Conservation (phyloP, 345 rosid genomes). For the Citropsis articulata region DNA sequence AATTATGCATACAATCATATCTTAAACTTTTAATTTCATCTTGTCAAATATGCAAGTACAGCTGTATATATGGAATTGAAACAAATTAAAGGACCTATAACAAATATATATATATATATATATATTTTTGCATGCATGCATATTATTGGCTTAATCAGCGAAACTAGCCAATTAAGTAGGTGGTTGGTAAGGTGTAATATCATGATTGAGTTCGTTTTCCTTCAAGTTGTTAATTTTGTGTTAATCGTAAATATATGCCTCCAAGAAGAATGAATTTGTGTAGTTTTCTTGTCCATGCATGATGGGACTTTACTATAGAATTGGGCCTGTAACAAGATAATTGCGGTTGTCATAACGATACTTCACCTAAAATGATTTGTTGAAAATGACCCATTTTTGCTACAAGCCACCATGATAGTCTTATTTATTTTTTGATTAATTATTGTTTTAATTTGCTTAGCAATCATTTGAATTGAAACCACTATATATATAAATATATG, state of each 20-base stretch:
- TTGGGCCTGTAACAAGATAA: neutral
- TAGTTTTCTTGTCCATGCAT: neutral
- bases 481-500: neutral
- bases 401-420: neutral
- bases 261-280: neutral
- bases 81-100: neutral
- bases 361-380: constrained; percentile 7
- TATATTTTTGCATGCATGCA: neutral
- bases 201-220: neutral
- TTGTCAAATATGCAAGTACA: neutral
- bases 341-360: neutral
- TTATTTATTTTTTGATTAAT: neutral
- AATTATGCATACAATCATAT: neutral
- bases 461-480: constrained; percentile 12
- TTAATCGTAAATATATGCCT: neutral
- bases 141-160: neutral
- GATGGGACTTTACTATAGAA: neutral
- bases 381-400: constrained; percentile 11
- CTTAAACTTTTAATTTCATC: neutral
- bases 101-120: neutral
- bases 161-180: neutral
- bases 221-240: neutral
- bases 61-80: neutral
- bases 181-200: constrained; percentile 10
- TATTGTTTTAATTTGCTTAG: neutral